Evolutionary conservation across 2,329 filamentous ascomycete genomes (phyloP).

Genomic region (Aspergillus persii): DNA sequence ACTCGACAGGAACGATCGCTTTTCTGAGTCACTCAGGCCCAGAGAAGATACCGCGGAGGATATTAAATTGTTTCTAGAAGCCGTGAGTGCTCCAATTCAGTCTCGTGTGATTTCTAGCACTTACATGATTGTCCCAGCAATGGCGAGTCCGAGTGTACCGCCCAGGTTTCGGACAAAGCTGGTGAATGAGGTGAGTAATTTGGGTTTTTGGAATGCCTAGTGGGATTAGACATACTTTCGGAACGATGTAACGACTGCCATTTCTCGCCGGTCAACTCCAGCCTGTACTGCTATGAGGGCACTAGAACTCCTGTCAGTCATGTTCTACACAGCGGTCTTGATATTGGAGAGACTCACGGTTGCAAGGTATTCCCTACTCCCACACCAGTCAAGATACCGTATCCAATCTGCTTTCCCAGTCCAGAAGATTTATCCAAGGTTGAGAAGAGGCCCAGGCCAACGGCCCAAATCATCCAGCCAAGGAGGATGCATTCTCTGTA

Average conservation of each 20-base stretch:
- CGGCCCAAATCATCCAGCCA: slow-evolving; percentile 53
- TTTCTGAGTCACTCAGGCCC: slow-evolving; percentile 20
- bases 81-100: neutral
- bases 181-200: neutral
- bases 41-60: slow-evolving; percentile 26
- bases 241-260: slow-evolving; percentile 42
- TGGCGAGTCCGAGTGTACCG: slow-evolving; percentile 40
- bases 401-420: slow-evolving; percentile 55
- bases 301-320: slow-evolving; percentile 6
- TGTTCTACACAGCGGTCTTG: neutral
- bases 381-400: slow-evolving; percentile 52
- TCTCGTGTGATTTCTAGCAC: neutral
- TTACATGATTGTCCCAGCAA: slow-evolving; percentile 43
- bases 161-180: slow-evolving; percentile 45
- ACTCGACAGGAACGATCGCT: slow-evolving; percentile 28
- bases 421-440: slow-evolving; percentile 50
- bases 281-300: slow-evolving; percentile 41
- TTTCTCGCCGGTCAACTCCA: slow-evolving; percentile 38
- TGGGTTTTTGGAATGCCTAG: too few species aligned
- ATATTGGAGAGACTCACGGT: slow-evolving; percentile 28
- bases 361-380: slow-evolving; percentile 55
- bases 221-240: slow-evolving; percentile 26
- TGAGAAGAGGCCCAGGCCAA: slow-evolving; percentile 54
- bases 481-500: slow-evolving; percentile 56
- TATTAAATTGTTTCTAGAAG: slow-evolving; percentile 31